A percentile compares a stretch with the other conserved stretches of the same genome.
Conservation (phyloP, 1,139 yeast genomes). For the Sugiyamaella paludigena region DNA sequence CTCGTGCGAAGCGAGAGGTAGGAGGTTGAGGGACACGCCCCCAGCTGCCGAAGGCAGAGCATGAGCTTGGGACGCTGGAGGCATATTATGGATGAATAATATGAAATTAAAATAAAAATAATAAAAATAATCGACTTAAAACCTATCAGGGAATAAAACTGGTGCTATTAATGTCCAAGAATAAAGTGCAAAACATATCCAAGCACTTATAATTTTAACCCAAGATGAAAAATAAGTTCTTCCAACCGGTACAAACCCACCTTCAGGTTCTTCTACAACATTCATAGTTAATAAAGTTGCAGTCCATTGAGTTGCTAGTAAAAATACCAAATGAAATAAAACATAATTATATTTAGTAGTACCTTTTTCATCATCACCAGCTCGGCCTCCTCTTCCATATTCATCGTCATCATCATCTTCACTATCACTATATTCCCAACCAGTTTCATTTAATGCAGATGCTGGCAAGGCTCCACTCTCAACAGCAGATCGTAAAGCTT, state of each 20-base stretch:
- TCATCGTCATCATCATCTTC: constrained; percentile 39
- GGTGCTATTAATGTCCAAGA: constrained; percentile 94
- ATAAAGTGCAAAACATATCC: constrained; percentile 85
- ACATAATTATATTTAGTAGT: constrained; percentile 84
- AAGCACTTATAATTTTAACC: constrained; percentile 88
- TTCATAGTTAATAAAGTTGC: constrained; percentile 91
- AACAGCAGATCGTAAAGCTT: constrained; percentile 90
- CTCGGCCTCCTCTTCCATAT: constrained; percentile 26
- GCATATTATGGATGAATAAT: no score
- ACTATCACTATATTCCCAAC: constrained; percentile 52
- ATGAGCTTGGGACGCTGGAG: no score
- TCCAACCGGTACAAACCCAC: constrained; percentile 95
- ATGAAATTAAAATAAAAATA: no score
- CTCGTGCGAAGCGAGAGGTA: no score
- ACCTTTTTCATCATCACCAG: constrained; percentile 58
- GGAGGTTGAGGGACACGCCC: no score
- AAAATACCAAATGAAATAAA: constrained; percentile 84
- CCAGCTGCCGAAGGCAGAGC: no score
- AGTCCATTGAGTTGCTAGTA: constrained; percentile 95
- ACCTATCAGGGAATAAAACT: constrained; percentile 83
- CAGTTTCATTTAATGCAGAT: constrained; percentile 73
- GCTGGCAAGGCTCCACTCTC: constrained; percentile 94
- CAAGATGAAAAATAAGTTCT: constrained; percentile 93
- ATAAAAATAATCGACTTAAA: constrained; percentile 33
- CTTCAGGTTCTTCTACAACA: constrained; percentile 78